A percentile compares a stretch with the other conserved stretches of the same genome.
Conservation (phyloP, 108 stramenopile species). For the Poteriospumella lacustris region DNA sequence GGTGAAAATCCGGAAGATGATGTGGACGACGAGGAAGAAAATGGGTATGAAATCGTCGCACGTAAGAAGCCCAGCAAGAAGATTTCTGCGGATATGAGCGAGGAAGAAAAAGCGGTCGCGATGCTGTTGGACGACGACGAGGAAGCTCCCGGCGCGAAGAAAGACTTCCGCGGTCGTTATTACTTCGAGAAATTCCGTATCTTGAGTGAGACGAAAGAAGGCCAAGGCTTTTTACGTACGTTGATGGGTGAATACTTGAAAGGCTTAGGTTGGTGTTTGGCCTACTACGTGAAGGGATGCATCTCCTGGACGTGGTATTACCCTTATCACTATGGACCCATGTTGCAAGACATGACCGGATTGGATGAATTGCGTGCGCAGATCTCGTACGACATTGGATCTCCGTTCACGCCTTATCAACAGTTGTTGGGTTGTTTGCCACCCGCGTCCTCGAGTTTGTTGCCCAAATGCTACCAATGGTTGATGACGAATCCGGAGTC, state of each 20-base stretch:
- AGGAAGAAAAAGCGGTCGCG: background rate
- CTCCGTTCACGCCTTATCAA: slow-evolving; percentile 45
- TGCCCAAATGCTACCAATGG: slow-evolving; percentile 32
- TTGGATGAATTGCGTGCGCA: background rate
- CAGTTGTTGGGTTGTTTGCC: slow-evolving; percentile 48
- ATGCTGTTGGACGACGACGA: background rate
- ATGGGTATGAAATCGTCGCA: background rate
- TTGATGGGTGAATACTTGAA: slow-evolving; percentile 18
- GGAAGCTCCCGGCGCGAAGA: background rate
- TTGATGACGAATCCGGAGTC: slow-evolving; percentile 37
- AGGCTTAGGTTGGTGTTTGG: slow-evolving; percentile 22
- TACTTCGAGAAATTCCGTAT: slow-evolving; percentile 24
- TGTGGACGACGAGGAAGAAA: background rate
- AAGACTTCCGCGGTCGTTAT: slow-evolving; percentile 9
- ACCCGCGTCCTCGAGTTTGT: slow-evolving; percentile 22
- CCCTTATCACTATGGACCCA: slow-evolving; percentile 29
- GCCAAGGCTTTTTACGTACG: background rate
- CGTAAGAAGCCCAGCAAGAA: background rate
- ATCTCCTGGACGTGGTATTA: slow-evolving; percentile 28
- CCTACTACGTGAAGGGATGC: slow-evolving; percentile 25
- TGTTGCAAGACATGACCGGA: slow-evolving; percentile 16
- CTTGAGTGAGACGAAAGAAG: background rate
- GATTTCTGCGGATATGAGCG: background rate
- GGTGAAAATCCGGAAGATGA: background rate
- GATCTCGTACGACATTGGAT: slow-evolving; percentile 33